Evolutionary conservation across 2,329 filamentous ascomycete genomes (phyloP).

Genomic region (Alternaria ethzedia): DNA sequence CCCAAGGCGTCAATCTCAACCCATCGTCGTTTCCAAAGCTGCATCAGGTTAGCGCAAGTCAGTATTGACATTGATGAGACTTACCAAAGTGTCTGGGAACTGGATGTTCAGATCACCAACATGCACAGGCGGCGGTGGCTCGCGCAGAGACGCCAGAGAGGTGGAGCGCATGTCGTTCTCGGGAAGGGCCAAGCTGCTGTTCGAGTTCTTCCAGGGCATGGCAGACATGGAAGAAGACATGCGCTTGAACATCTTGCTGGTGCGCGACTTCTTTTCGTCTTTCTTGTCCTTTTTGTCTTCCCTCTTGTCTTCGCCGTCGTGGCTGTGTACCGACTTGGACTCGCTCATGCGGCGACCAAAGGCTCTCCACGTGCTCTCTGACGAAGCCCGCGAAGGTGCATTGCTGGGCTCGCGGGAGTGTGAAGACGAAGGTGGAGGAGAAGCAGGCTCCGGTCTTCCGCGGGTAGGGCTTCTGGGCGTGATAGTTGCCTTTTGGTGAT

Average conservation of each 20-base stretch:
- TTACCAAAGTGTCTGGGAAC: constrained; percentile 85
- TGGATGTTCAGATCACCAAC: constrained; percentile 95
- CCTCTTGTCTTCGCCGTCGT: constrained; percentile 48
- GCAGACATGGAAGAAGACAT: constrained; percentile 67
- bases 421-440: constrained; percentile 40
- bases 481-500: constrained; percentile 59
- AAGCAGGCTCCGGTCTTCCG: constrained; percentile 39
- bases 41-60: constrained; percentile 6
- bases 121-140: constrained; percentile 65
- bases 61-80: constrained; percentile 16
- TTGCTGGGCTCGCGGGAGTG: constrained; percentile 39
- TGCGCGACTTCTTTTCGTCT: constrained; percentile 63
- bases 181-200: constrained; percentile 46
- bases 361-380: constrained; percentile 48
- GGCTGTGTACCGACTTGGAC: constrained; percentile 38
- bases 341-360: constrained; percentile 49
- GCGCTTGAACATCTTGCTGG: constrained; percentile 69
- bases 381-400: constrained; percentile 45
- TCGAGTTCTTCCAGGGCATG: constrained; percentile 58
- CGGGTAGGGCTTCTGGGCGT: constrained; percentile 34
- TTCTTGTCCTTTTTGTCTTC: constrained; percentile 57
- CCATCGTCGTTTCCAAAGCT: constrained; percentile 91
- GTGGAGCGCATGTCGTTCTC: constrained; percentile 45
- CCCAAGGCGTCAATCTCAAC: constrained; percentile 85
- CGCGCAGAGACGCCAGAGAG: constrained; percentile 40